Evolutionary conservation across 192 early-diverging fungal genomes (phyloP), one percentile per base, ranked within the genome.

Genomic region (Rhizoclosmatium globosum): DNA sequence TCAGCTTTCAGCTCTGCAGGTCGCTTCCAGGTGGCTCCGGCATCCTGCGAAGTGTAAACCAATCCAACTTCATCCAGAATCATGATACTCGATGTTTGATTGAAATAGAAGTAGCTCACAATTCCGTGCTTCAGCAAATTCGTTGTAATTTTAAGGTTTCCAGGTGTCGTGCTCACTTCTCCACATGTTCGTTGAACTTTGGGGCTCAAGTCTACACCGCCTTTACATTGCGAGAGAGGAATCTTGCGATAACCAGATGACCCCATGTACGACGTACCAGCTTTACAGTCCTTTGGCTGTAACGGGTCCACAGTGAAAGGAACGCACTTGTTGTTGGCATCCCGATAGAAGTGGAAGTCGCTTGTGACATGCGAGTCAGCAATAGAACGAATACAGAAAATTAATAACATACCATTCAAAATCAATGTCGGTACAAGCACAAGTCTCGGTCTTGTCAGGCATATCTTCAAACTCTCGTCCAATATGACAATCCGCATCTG

Each of bases 231-330:
- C 53, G 94, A 93, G 44, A 89, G 85, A 2, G 89, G 75, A 31
- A 94, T 91, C 69, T 94, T 95, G 17, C 87, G 85, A 82, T 97
- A 98, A 21, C 97, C 96, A 23, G 94, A 94, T 17, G 90, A 87
- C 19, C 92, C 93, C 62, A 72, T 71, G 82, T 94, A 98, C 3
- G 79, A 87, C 15, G 82, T 82, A 43, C 93, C 94, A 0, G 83
- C 90, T 19, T 84, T 85, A 78, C 97, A 97, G 58, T 87, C 84
- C 1, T 78, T 69, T 0, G 96, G 95, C 79, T 92, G 91, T 13
- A 91, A 82, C 6, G 95, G 94, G 72, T 98, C 94, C 17, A 81
- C 87, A 6, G 92, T 93, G 62, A 90, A 87, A 7, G 89, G 82
- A 3, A 84, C 85, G 68, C 95, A 96, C 50, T 92, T 91, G 9